Evolutionary conservation across 192 early-diverging fungal species (phyloP).

Genomic region (Dimargaris cristalligena): DNA sequence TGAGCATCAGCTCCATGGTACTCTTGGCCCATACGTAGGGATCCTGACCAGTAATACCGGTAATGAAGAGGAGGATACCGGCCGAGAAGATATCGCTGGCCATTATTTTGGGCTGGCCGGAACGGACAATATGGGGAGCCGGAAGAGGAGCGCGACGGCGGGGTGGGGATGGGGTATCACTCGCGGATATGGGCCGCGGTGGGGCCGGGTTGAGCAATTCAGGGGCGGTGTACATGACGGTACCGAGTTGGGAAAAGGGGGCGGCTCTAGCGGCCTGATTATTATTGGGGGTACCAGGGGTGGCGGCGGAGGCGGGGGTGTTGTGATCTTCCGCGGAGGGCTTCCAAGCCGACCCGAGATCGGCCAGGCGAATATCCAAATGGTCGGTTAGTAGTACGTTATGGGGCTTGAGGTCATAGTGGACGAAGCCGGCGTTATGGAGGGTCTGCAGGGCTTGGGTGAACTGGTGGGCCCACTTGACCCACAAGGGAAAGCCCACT

Average conservation of each 20-base stretch:
- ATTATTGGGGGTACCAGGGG: too few relatives aligned
- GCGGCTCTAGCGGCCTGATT: slow-evolving; percentile 13
- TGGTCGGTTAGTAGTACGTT: slow-evolving; percentile 32
- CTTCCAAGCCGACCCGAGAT: slow-evolving; percentile 22
- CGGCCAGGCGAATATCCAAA: slow-evolving; percentile 26
- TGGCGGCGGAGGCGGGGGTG: slow-evolving; percentile 5
- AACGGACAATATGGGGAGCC: neutral
- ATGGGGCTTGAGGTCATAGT: slow-evolving; percentile 44
- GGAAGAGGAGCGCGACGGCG: neutral
- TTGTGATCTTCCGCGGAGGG: neutral
- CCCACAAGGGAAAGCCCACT: slow-evolving; percentile 23
- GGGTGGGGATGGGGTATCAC: slow-evolving; percentile 9
- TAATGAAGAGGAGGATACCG: slow-evolving; percentile 37
- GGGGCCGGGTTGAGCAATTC: slow-evolving; percentile 27
- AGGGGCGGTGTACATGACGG: slow-evolving; percentile 37
- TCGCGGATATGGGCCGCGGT: neutral
- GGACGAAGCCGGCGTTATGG: slow-evolving; percentile 29
- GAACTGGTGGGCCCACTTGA: slow-evolving; percentile 37
- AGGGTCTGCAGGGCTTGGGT: slow-evolving; percentile 30
- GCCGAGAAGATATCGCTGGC: slow-evolving; percentile 31
- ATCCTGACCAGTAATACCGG: slow-evolving; percentile 36
- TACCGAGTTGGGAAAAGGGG: slow-evolving; percentile 26
- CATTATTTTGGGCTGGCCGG: slow-evolving; percentile 1
- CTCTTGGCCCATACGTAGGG: slow-evolving; percentile 37
- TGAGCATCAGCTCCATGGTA: slow-evolving; percentile 40